Evolutionary conservation across 345 rosid species (phyloP), one percentile per base, ranked within the genome.

Genomic region (Adansonia digitata): DNA sequence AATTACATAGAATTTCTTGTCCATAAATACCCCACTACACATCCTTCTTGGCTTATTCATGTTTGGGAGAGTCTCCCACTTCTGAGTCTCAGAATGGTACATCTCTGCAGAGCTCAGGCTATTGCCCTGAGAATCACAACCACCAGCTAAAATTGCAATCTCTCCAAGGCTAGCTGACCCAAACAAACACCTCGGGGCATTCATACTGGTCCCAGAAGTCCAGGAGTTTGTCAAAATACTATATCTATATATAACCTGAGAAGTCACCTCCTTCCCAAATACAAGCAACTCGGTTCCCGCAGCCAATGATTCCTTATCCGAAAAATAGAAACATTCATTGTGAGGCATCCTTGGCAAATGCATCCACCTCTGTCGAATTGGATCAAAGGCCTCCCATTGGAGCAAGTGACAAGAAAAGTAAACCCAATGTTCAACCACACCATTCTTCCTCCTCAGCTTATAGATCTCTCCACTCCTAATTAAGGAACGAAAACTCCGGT

Each of bases 21-120:
- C 94, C 94, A 94, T 94, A 61, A 94, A 94, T 27, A 94, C 94
- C 1, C 94, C 98, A 0, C 97, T 92, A 74, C 98, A 90, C 97
- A 92, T 90, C 83, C 89, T 92, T 83, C 98, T 89, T 14, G 89
- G 91, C 37, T 87, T 88, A 76, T 85, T 83, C 98, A 94, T 92
- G 86, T 82, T 84, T 0, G 94, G 96, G 22, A 94, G 83, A n/a
- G 84, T 72, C 63, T 66, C 76, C 88, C 90, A 94, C 2, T 75
- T 69, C 51, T 83, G 93, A 68, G 86, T 89, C 92, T 90, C 98
- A 0, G 97, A 94, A 81, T 94, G 92, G 74, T 90, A 94, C 88
- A 94, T 84, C 76, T 92, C 97, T 0, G 94, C 98, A 4, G 92
- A 88, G 76, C 84, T 84, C 77, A 94, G 77, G 76, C 81, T 81